Evolutionary conservation across 345 rosid genomes (phyloP), one percentile per base, ranked within the genome.

Genomic region (Anacardium occidentale): DNA sequence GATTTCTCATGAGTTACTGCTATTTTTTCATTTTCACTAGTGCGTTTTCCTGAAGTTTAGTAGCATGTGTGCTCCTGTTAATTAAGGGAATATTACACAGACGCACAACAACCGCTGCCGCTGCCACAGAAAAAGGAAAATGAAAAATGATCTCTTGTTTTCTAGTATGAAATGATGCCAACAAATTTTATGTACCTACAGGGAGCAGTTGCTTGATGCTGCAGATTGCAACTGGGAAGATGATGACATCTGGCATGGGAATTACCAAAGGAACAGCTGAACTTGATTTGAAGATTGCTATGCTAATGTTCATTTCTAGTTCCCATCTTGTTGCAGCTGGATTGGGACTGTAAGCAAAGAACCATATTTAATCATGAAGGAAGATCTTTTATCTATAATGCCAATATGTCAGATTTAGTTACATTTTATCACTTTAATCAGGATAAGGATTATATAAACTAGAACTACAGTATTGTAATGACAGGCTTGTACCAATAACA

Each of bases 151-250:
- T 29, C 1, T 29, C 32, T 29, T 1, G 1, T 29, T 29, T 3
- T 47, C 14, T 47, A 10, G n/a, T n/a, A 10, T 2, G 51, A n/a
- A 47, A 47, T 14, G 17, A 14, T 50, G 7, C 15, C 53, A 68
- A 70, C 65, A 1, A 26, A 14, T 65, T 58, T 10, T 59, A 69
- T 82, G 61, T 71, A 71, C 81, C 24, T 59, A 44, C 89, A 94
- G 97, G 94, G 94, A 94, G 85, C 86, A 90, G 76, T 65, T 78
- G 65, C 83, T 83, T 69, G 84, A 80, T 64, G 80, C 78, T 13
- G 83, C 82, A 34, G 80, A 87, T 44, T 69, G 75, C 2, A 65
- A 75, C 52, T 70, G 79, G 75, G 89, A 84, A 71, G 88, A 86
- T 72, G 83, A 59, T 47, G 72, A n/a, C n/a, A n/a, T 67, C 9